Conservation (phyloP, 108 stramenopile genomes). For the Cyclotella kingstonii region DNA sequence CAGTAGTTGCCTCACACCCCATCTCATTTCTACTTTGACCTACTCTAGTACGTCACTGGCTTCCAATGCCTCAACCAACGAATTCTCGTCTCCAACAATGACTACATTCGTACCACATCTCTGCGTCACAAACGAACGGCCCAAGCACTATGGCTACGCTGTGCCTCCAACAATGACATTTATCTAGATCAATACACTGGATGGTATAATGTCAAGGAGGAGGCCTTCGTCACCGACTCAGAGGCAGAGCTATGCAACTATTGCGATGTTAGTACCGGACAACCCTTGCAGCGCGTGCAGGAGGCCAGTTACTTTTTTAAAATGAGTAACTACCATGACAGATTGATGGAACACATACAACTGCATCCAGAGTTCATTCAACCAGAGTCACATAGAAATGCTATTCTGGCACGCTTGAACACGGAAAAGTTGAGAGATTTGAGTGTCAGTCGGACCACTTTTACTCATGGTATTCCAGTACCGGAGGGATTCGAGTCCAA, state of each 20-base stretch:
- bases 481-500: conserved; percentile 89
- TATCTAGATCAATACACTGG: conserved; percentile 91
- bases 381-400: conserved; percentile 85
- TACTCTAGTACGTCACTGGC: conserved; percentile 70
- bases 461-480: conserved; percentile 94
- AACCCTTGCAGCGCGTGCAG: conserved; percentile 89
- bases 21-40: no score
- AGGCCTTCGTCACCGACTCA: conserved; percentile 94
- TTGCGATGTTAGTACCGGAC: conserved; percentile 85
- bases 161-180: conserved; percentile 87
- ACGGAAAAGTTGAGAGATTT: conserved; percentile 87
- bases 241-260: conserved; percentile 89
- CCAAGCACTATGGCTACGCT: conserved; percentile 86
- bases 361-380: conserved; percentile 89
- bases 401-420: conserved; percentile 81
- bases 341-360: conserved; percentile 81
- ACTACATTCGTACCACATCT: conserved; percentile 94
- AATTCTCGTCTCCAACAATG: conserved; percentile 90
- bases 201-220: conserved; percentile 98
- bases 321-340: conserved; percentile 90
- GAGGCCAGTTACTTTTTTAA: conserved; percentile 98
- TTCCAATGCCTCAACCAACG: conserved; percentile 93
- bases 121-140: conserved; percentile 85
- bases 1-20: no score
- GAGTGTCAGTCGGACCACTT: conserved; percentile 93